A percentile compares a stretch with the other conserved stretches of the same genome.
phyloP scores from a whole-genome alignment of 176 grass and related monocot genomes.

The Oryza brachyantha region DNA sequence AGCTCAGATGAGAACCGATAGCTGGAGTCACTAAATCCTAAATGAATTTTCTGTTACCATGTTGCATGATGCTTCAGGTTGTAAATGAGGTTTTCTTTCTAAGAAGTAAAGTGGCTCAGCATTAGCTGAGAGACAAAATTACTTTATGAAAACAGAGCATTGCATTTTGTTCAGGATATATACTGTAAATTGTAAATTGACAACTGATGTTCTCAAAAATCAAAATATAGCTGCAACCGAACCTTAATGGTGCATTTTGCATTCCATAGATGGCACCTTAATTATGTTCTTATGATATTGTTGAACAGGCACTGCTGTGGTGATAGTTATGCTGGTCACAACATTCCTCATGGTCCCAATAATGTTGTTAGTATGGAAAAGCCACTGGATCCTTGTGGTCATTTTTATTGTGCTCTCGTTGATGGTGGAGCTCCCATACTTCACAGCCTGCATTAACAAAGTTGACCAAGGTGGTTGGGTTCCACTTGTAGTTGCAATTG shows the following conservation, averaged over 20 bases:
- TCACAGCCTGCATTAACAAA: slow-evolving; percentile 56
- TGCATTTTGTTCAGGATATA: not conserved
- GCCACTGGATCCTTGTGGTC: slow-evolving; percentile 66
- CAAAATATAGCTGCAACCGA: not conserved
- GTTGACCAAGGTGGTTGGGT: slow-evolving; percentile 79
- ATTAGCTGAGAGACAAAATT: not conserved
- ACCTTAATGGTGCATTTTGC: slow-evolving; percentile 3
- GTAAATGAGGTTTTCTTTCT: not conserved
- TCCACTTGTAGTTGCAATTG: slow-evolving; percentile 53
- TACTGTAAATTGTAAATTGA: not conserved
- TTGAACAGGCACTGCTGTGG: slow-evolving; percentile 75
- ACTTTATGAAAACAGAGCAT: not conserved
- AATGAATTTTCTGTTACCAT: not conserved
- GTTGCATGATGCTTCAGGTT: not conserved
- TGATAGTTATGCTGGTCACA: slow-evolving; percentile 86
- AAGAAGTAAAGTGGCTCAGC: not conserved
- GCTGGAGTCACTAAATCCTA: not conserved
- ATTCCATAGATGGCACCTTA: not conserved
- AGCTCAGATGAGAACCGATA: not conserved
- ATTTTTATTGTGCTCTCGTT: slow-evolving; percentile 57
- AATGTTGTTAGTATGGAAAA: slow-evolving; percentile 84
- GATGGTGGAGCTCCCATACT: slow-evolving; percentile 65
- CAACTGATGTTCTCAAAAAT: not conserved
- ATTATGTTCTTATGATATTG: slow-evolving; percentile 18
- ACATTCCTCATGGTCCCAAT: slow-evolving; percentile 79